Evolutionary conservation across 108 stramenopile species (phyloP), one percentile per base, ranked within the genome.

Genomic region (Ochromonas danica): DNA sequence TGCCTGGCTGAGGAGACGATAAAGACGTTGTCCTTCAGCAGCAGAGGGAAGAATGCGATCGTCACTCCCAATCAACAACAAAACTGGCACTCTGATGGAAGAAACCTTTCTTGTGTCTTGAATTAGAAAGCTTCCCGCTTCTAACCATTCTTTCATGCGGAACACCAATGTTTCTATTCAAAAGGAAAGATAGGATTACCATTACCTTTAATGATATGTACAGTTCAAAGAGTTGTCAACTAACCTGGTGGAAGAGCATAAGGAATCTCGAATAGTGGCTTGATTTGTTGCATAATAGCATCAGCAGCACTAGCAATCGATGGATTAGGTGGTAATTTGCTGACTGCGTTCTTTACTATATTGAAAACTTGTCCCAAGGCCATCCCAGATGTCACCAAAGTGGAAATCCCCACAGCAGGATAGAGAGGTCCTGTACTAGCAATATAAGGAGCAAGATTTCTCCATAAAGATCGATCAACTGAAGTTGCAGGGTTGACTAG

Each of bases 401-500:
- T 22, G 6, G 45, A 51, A 6, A 51, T 51, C 6, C 45, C 45
- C 6, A 51, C 45, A 22, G 22, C 45, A 51, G 45, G 45, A 51
- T 14, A 22, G 14, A 22, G 14, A 22, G 45, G 45, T 51, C 45
- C 45, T 14, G 45, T 51, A 22, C 45, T 51, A 51, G 45, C 45
- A 51, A 92, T 79, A 1, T 90, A 33, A 3, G 92, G 92, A 0
- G 85, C 91, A 22, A 91, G 39, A 35, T 80, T 75, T 42, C 88
- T 87, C 94, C 94, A 95, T 31, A 62, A 61, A 28, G 92, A 90
- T 43, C 90, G 78, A 51, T 93, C 91, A 81, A 93, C 92, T 3
- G 91, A 91, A 0, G 94, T 95, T 31, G 94, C 94, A 51, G 94
- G 94, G 77, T 95, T 95, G 6, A 95, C 87, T 45, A 95, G 78